Evolutionary conservation across 2,329 filamentous ascomycete species (phyloP).

Genomic region (Alternaria alternata): DNA sequence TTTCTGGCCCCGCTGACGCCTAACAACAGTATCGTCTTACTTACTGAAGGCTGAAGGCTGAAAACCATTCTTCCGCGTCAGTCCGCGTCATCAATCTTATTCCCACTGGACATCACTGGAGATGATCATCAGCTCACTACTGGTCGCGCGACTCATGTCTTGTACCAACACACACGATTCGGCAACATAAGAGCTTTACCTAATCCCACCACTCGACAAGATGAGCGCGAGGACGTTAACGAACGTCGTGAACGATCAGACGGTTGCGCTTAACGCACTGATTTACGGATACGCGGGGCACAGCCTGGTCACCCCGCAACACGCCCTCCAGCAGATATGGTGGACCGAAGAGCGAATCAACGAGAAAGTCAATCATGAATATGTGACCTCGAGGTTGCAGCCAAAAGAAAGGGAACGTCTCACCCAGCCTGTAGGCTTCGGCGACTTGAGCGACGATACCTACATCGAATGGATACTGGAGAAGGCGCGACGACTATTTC

Average conservation of each 20-base stretch:
- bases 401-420: constrained; percentile 70
- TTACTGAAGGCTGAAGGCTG: constrained; percentile 25
- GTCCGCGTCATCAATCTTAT: constrained; percentile 8
- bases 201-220: constrained; percentile 18
- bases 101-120: constrained; percentile 18
- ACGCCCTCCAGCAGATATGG: constrained; percentile 65
- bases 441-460: constrained; percentile 74
- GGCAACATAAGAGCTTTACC: constrained; percentile 16
- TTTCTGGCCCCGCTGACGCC: constrained; percentile 45
- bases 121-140: constrained; percentile 36
- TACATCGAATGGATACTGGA: constrained; percentile 81
- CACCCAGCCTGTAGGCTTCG: constrained; percentile 70
- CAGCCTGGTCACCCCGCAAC: constrained; percentile 59
- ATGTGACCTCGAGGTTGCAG: constrained; percentile 70
- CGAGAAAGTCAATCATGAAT: constrained; percentile 72
- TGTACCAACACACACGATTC: constrained; percentile 22
- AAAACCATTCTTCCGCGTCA: constrained; percentile 14
- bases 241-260: constrained; percentile 54
- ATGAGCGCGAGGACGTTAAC: constrained; percentile 52
- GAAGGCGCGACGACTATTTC: constrained; percentile 73
- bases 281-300: constrained; percentile 61
- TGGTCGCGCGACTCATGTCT: constrained; percentile 28
- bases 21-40: constrained; percentile 37
- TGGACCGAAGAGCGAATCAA: constrained; percentile 77
- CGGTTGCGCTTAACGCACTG: constrained; percentile 58